These are phyloP conservation scores for Yamadazyma ubonensis DNA, from an alignment of 805 yeast species.

Conservation along the genomic window DNA sequence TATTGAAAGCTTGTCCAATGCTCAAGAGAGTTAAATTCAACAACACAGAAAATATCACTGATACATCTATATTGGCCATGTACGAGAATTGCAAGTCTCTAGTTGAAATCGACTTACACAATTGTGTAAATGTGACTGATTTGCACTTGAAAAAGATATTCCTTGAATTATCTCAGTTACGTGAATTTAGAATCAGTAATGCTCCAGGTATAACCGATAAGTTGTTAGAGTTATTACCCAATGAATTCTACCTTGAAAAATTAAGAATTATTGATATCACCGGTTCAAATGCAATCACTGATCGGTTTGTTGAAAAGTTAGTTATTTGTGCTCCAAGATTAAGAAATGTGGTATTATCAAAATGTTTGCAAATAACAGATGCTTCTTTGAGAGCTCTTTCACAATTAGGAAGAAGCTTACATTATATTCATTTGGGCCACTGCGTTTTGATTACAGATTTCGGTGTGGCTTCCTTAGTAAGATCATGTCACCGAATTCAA, in stretches of 20 bases:
- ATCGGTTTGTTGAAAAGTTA: constrained; percentile 68
- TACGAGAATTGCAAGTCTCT: constrained; percentile 72
- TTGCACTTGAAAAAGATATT: constrained; percentile 57
- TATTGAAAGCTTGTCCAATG: constrained; percentile 65
- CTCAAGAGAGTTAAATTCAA: constrained; percentile 81
- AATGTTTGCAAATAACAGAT: constrained; percentile 86
- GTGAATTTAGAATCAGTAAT: constrained; percentile 82
- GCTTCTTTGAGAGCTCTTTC: constrained; percentile 70
- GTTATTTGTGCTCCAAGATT: constrained; percentile 79
- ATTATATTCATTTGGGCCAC: constrained; percentile 91
- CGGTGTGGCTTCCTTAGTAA: constrained; percentile 74
- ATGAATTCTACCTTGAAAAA: constrained; percentile 52
- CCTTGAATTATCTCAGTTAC: constrained; percentile 60
- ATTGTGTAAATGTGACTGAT: constrained; percentile 73
- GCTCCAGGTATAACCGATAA: constrained; percentile 68
- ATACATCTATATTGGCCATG: constrained; percentile 57
- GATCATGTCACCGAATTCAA: constrained; percentile 79
- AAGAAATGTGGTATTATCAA: constrained; percentile 84
- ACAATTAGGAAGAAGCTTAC: constrained; percentile 72
- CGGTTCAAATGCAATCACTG: constrained; percentile 78
- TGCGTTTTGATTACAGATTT: constrained; percentile 86
- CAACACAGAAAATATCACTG: constrained; percentile 65
- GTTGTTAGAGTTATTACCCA: constrained; percentile 56
- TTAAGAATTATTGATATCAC: constrained; percentile 83
- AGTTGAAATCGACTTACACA: constrained; percentile 88